Evolutionary conservation across 768 basidiomycete species (phyloP).

Genomic region (Lactarius akahatsu): DNA sequence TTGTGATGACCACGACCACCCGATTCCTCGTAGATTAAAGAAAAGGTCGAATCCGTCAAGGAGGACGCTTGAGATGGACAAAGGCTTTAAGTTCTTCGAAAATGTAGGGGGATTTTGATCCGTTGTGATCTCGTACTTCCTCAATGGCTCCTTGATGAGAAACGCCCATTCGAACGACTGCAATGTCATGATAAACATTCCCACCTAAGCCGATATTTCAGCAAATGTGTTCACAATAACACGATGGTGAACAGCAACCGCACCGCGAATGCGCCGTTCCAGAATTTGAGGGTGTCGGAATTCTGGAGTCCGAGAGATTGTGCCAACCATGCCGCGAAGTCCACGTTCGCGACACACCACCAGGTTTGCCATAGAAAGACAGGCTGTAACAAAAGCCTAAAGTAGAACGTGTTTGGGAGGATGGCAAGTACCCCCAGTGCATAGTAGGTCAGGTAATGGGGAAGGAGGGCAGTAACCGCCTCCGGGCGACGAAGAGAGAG

Average conservation of each 20-base stretch:
- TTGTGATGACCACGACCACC: conserved; percentile 12
- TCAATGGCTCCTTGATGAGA: background rate
- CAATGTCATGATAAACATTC: background rate
- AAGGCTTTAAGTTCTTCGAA: background rate
- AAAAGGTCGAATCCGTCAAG: conserved; percentile 20
- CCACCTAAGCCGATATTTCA: background rate
- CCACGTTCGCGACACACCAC: background rate
- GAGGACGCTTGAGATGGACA: background rate
- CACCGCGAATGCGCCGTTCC: conserved; percentile 10
- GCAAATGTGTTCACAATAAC: background rate
- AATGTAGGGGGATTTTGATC: background rate
- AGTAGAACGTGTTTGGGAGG: conserved; percentile 7
- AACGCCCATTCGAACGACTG: background rate
- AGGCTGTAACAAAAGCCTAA: conserved; percentile 11
- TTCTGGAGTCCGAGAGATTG: background rate
- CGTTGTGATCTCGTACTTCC: background rate
- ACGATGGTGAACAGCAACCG: background rate
- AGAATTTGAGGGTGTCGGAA: background rate
- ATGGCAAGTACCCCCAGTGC: conserved; percentile 13
- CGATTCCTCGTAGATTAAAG: conserved; percentile 15
- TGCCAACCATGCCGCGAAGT: conserved; percentile 5
- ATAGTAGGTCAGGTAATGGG: conserved; percentile 13
- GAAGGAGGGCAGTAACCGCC: background rate
- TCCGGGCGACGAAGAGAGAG: conserved; percentile 3
- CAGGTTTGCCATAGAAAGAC: conserved; percentile 4